phyloP scores from a whole-genome alignment of 371 early-diverging fungal species.

The Mucor piriformis region DNA sequence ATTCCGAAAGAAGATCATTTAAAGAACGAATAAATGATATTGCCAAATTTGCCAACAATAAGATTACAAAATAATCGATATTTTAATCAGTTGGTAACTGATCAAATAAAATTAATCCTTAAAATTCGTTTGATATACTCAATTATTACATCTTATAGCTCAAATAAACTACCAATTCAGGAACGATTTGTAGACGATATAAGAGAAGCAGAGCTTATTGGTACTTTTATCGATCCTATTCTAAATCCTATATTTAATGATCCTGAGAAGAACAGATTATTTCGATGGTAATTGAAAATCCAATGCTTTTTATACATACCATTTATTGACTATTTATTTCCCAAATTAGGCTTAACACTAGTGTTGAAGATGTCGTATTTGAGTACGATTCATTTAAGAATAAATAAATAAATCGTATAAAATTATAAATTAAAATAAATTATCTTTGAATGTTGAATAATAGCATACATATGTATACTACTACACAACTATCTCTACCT shows the following conservation, averaged over 20 bases:
- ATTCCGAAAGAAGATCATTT: constrained; percentile 6
- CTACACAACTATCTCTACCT: no score
- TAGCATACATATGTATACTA: no score
- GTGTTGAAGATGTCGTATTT: no score
- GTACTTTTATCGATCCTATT: constrained; percentile 14
- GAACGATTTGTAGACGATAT: constrained; percentile 17
- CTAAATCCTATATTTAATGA: constrained; percentile 14
- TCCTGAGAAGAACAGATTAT: constrained; percentile 9
- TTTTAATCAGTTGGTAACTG: constrained; percentile 21
- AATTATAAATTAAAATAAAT: no score
- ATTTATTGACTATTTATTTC: constrained; percentile 4
- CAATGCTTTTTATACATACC: constrained; percentile 14
- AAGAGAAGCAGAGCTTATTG: constrained; percentile 20
- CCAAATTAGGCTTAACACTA: constrained; percentile 19
- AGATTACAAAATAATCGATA: constrained; percentile 8
- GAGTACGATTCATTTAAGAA: no score
- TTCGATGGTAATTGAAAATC: no score
- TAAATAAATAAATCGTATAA: no score
- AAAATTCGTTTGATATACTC: constrained; percentile 17
- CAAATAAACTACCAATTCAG: constrained; percentile 14
- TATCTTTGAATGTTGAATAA: no score
- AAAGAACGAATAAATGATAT: not conserved
- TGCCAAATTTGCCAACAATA: constrained; percentile 5
- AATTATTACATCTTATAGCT: constrained; percentile 16
- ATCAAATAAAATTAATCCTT: constrained; percentile 18